phyloP scores from a whole-genome alignment of 2,329 filamentous ascomycete genomes.

The Helotiales sp. region DNA sequence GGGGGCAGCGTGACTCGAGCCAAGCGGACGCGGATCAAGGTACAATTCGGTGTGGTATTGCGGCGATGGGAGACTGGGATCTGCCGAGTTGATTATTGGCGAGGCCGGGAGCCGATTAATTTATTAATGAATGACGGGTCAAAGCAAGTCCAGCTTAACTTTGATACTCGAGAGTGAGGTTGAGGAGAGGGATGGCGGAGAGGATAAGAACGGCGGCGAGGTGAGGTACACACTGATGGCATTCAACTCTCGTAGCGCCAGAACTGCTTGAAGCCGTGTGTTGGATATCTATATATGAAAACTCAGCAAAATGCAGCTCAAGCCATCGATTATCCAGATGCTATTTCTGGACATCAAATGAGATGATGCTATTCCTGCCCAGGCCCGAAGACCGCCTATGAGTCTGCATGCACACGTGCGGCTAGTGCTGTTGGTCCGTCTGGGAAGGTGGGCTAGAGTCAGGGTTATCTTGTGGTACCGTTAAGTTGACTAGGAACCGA shows the following conservation, averaged over 20 bases:
- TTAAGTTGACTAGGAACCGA: constrained; percentile 3
- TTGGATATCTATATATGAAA: constrained; percentile 33
- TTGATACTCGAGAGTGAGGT: constrained; percentile 24
- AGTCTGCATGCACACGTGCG: constrained; percentile 34
- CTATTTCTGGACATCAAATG: constrained; percentile 43
- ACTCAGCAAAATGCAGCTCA: constrained; percentile 20
- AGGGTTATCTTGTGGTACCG: constrained; percentile 15
- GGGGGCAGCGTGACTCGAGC: constrained; percentile 32
- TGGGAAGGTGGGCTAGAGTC: constrained; percentile 11
- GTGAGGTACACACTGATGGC: constrained; percentile 27
- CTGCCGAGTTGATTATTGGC: constrained; percentile 33
- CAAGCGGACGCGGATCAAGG: constrained; percentile 25
- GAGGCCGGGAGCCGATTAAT: constrained; percentile 40
- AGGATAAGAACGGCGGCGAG: constrained; percentile 20
- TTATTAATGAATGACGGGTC: constrained; percentile 41
- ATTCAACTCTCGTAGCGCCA: constrained; percentile 28
- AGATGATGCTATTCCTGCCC: constrained; percentile 41
- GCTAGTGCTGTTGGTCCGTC: constrained; percentile 26
- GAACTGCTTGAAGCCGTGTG: constrained; percentile 22
- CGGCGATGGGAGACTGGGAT: constrained; percentile 29
- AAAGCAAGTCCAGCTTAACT: constrained; percentile 39
- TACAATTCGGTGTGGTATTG: constrained; percentile 26
- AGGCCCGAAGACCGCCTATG: constrained; percentile 33
- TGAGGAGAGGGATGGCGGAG: constrained; percentile 15
- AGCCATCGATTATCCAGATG: constrained; percentile 38